Base-by-base conservation (phyloP, 73 alveolate species). In the Symbiodinium pilosum region DNA sequence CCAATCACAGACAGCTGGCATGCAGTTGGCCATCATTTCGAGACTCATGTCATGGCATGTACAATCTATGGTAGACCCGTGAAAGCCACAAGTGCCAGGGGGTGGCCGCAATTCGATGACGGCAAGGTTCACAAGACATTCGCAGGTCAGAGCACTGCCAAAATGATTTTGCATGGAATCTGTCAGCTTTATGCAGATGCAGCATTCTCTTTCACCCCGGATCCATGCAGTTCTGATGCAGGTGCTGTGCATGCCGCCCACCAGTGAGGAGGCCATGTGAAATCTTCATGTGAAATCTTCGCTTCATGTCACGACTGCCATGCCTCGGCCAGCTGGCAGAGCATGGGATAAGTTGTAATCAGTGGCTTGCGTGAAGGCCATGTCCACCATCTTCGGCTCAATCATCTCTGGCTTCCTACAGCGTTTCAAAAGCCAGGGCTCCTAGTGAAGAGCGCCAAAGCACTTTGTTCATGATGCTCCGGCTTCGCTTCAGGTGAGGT, bases 81-180 rank as follows among this genome's bases (percentile, higher is more conserved):
- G n/a, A n/a, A n/a, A n/a, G n/a, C n/a, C n/a, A n/a, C n/a, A n/a
- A n/a, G n/a, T n/a, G n/a, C 99, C 99, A 69, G 99, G 99, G 42
- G 99, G 99, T 91, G 99, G 99, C 68, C 99, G 99, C 85, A 99
- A 99, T 41, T 99, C 99, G 8, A 99, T 99, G 93, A 99, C 99
- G 26, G 99, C 99, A 64, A 99, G 99, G 95, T 99, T 99, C 99
- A 99, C 99, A 39, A 86, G 99, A 89, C 99, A 99, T 99, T 99
- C 99, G 84, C 99, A 99, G 97, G 97, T 47, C 32, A 3, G 42
- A 38, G n/a, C n/a, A n/a, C n/a, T n/a, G n/a, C n/a, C n/a, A n/a
- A n/a, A n/a, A 71, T 71, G 26, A 0, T 41, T 20, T 71, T 0
- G 0, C n/a, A n/a, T n/a, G n/a, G n/a, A n/a, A n/a, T n/a, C n/a